phyloP scores from a whole-genome alignment of 352 stramenopile genomes.

The Phytophthora rubi region DNA sequence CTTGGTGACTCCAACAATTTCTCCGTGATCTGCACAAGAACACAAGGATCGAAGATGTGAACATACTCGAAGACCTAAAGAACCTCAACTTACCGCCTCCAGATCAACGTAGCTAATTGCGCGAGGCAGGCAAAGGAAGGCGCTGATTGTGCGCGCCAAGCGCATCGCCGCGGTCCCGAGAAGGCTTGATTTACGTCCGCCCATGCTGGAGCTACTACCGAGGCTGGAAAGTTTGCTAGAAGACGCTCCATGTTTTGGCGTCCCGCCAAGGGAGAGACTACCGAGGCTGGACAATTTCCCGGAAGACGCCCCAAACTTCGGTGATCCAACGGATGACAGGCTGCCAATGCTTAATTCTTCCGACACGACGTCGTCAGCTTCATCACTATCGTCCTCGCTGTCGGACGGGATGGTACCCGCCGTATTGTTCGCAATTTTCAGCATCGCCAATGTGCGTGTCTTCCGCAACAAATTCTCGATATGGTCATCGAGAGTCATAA shows the following conservation, averaged over 20 bases:
- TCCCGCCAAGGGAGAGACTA: slow-evolving; percentile 11
- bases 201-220: slow-evolving; percentile 42
- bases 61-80: background rate
- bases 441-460: slow-evolving; percentile 68
- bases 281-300: slow-evolving; percentile 18
- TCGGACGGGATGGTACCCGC: slow-evolving; percentile 60
- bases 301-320: slow-evolving; percentile 20
- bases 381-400: slow-evolving; percentile 48
- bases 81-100: slow-evolving; percentile 46
- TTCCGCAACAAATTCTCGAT: slow-evolving; percentile 71
- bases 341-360: slow-evolving; percentile 30
- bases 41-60: background rate
- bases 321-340: slow-evolving; percentile 15
- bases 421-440: slow-evolving; percentile 83
- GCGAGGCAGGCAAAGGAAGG: slow-evolving; percentile 70
- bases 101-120: slow-evolving; percentile 79
- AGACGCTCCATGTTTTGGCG: slow-evolving; percentile 23
- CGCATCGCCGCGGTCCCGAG: slow-evolving; percentile 49
- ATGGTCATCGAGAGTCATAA: slow-evolving; percentile 67
- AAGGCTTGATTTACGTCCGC: slow-evolving; percentile 24
- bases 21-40: slow-evolving; percentile 64
- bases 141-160: slow-evolving; percentile 66
- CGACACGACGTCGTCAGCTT: slow-evolving; percentile 47
- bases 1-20: slow-evolving; percentile 64
- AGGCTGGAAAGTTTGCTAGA: slow-evolving; percentile 38